Evolutionary conservation across 2,329 filamentous ascomycete genomes (phyloP), one percentile per base, ranked within the genome.

Genomic region (Davidsoniella virescens): DNA sequence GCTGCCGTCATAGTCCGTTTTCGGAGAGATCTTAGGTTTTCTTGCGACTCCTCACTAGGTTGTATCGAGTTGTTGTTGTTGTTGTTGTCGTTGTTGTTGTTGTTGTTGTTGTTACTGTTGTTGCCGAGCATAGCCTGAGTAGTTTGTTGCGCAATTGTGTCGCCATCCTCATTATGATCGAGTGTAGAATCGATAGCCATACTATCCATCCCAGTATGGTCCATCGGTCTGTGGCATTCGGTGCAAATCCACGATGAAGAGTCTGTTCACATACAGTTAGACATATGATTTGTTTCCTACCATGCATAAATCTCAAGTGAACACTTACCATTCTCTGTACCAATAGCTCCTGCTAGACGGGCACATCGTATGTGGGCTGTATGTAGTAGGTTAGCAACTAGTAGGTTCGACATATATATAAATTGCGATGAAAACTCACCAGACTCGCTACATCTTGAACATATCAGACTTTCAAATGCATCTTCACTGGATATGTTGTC

Each of bases 291-390:
- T 33, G 4, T 7, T 20, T 16, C 20, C 20, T 20, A n/a, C 2
- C 36, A 39, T 36, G 17, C 16, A 25, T 36, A 3, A 39, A 17
- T 8, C 14, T 26, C 6, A 39, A 17, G 20, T 44, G 9, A 20
- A 29, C 8, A 58, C 73, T 64, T 73, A 87, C 84, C 75, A 14
- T 9, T 51, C 14, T 25, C 33, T 8, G 20, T 20, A 4, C 53
- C 17, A 16, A 38, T 10, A 16, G 39, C 29, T 5, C 42, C 47
- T 67, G 78, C 76, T 62, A 83, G 76, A 61, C 82, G 79, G 52
- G 87, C 88, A 67, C 90, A 95, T 73, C 92, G 83, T 63, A 83
- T 80, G 70, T 96, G 90, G 60, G 87, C 90, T 94, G 69, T 62
- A 43, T 54, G 51, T 25, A 5, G 18, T 45, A 39, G 9, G 8